phyloP scores from a whole-genome alignment of 805 yeast genomes.

The Pichia nanzhaoensis region DNA sequence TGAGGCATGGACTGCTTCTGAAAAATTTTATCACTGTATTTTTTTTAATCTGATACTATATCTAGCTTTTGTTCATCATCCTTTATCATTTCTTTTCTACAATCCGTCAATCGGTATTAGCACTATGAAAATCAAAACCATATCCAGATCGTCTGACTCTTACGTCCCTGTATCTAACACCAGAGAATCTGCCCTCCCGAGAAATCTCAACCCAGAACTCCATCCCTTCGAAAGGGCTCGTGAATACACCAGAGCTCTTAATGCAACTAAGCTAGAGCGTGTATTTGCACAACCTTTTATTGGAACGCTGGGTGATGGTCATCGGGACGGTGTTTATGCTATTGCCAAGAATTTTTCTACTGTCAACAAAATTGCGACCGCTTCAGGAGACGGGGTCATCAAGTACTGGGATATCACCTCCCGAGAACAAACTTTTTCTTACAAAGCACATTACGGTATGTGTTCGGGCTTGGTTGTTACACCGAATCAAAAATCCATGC shows the following conservation, averaged over 20 bases:
- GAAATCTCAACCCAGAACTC: conserved; percentile 87
- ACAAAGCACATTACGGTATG: conserved; percentile 86
- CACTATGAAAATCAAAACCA: conserved; percentile 75
- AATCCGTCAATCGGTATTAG: background rate
- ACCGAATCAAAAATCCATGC: conserved; percentile 43
- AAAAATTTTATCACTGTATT: background rate
- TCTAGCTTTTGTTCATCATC: background rate
- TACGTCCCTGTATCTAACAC: conserved; percentile 90
- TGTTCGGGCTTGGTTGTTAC: conserved; percentile 80
- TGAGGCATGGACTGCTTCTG: background rate
- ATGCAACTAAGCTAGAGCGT: conserved; percentile 91
- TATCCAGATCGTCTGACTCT: conserved; percentile 81
- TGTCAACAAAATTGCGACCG: conserved; percentile 76
- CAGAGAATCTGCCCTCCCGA: conserved; percentile 78
- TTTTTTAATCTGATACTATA: conserved; percentile 1
- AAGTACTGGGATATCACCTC: conserved; percentile 90
- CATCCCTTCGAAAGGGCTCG: conserved; percentile 98
- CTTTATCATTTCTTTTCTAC: background rate
- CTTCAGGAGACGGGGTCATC: conserved; percentile 91
- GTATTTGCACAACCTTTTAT: conserved; percentile 97
- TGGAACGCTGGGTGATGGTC: conserved; percentile 92
- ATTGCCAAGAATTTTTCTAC: conserved; percentile 71
- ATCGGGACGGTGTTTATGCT: conserved; percentile 86
- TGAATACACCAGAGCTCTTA: conserved; percentile 89
- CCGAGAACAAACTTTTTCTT: conserved; percentile 66